These are phyloP conservation scores for Nakaseomyces nivariensis DNA, from an alignment of 1,139 yeast genomes.

Conservation along the genomic window DNA sequence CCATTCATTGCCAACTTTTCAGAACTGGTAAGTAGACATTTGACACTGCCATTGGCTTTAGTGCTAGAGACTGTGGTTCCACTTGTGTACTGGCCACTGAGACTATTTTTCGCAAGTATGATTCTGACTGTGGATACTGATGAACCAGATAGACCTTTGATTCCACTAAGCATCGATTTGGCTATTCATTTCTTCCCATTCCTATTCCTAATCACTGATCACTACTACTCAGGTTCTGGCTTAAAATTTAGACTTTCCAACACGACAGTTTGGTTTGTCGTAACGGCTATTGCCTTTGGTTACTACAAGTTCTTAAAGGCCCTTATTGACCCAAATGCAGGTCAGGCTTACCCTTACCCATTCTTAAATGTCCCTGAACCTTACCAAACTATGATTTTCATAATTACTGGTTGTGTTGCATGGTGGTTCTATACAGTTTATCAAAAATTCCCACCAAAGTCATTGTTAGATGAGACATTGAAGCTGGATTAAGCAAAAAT, in stretches of 20 bases:
- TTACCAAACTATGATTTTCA: slow-evolving; percentile 41
- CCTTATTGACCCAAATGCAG: slow-evolving; percentile 38
- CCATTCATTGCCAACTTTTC: background rate
- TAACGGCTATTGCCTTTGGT: slow-evolving; percentile 34
- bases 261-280: slow-evolving; percentile 33
- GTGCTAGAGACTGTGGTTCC: slow-evolving; percentile 53
- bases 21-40: slow-evolving; percentile 17
- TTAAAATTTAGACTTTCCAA: slow-evolving; percentile 30
- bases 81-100: slow-evolving; percentile 55
- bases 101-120: slow-evolving; percentile 40
- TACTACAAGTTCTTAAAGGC: slow-evolving; percentile 47
- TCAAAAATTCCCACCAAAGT: slow-evolving; percentile 20
- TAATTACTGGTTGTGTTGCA: slow-evolving; percentile 39
- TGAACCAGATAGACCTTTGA: slow-evolving; percentile 14
- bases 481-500: slow-evolving; percentile 1
- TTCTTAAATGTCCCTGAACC: slow-evolving; percentile 46
- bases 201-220: slow-evolving; percentile 40
- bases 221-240: slow-evolving; percentile 42
- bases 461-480: background rate
- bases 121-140: slow-evolving; percentile 24
- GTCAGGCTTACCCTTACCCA: slow-evolving; percentile 56
- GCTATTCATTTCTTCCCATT: slow-evolving; percentile 54
- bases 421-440: slow-evolving; percentile 27
- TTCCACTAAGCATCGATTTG: slow-evolving; percentile 45
- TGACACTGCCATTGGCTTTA: slow-evolving; percentile 37